Base-by-base conservation (phyloP, 1,284 basidiomycete species). In the Trichosporon ovoides region DNA sequence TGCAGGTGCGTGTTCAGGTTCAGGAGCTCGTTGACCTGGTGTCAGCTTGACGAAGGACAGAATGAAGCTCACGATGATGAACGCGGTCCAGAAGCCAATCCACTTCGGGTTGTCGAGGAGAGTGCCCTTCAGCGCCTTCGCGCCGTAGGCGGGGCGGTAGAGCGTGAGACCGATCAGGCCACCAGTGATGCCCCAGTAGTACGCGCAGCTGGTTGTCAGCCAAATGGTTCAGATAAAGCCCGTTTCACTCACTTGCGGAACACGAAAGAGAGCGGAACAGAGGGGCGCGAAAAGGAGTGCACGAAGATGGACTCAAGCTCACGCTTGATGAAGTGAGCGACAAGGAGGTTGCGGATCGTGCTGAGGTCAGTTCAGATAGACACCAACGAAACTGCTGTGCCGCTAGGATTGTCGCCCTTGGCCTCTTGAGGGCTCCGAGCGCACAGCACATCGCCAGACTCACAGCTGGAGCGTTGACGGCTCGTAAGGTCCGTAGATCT, bases 231-330 rank as follows among this genome's bases (percentile, higher is more conserved):
- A 14, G 11, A 1, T 14, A 3, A 14, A 16, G 6, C 7, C 6
- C 14, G 3, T 7, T n/a, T n/a, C n/a, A 77, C 83, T 48, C 58
- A 94, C 91, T 98, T 98, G 74, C 88, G 89, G 81, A 94, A 88
- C 49, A 98, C 83, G 73, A 93, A 92, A 61, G 77, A 76, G 58
- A 89, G 78, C 1, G 95, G 96, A 87, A 98, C 96, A 0, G 95
- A 97, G 2, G 85, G 88, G 77, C 93, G 86, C 34, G 92, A 96
- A 82, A 98, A 98, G 18, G 90, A 87, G 75, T 97, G 94, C 1
- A 96, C 85, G 70, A 95, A 97, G 12, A 95, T 66, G 1, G 96
- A 95, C 78, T 99, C 95, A 20, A 92, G 76, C 74, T 97, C 92
- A 49, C 95, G 87, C 80, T 99, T 98, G 61, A 85, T 66, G 75